Evolutionary conservation across 1,139 yeast genomes (phyloP).

Genomic region (Debaryomycetaceae sp.): DNA sequence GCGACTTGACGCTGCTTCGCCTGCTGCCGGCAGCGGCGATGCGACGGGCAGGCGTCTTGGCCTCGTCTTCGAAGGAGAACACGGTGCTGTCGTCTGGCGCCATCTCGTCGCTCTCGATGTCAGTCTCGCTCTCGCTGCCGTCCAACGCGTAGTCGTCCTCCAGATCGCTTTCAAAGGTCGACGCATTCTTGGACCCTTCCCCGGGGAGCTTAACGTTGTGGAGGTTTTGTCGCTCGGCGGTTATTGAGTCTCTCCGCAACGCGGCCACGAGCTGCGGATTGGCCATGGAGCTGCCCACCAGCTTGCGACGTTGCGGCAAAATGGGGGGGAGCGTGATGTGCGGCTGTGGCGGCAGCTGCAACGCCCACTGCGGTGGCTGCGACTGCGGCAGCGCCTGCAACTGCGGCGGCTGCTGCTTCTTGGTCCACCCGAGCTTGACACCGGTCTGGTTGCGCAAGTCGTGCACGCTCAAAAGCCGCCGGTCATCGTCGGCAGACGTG

Average conservation of each 20-base stretch:
- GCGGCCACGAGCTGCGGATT: constrained; percentile 9
- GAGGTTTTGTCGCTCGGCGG: constrained; percentile 40
- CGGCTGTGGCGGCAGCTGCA: constrained; percentile 2
- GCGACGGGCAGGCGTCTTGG: neutral
- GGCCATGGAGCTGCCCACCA: constrained; percentile 3
- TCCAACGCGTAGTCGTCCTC: constrained; percentile 43
- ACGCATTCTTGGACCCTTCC: constrained; percentile 17
- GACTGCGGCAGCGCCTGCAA: constrained; percentile 8
- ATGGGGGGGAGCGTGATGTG: constrained; percentile 11
- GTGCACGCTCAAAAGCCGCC: constrained; percentile 32
- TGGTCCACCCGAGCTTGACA: constrained; percentile 43
- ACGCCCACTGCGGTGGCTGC: constrained; percentile 7
- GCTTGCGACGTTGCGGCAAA: constrained; percentile 8
- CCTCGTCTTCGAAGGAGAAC: constrained; percentile 13
- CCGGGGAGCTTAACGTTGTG: constrained; percentile 45
- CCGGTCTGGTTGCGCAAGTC: constrained; percentile 38
- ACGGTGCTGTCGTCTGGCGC: constrained; percentile 18
- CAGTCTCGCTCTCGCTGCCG: constrained; percentile 11
- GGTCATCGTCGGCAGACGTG: constrained; percentile 28
- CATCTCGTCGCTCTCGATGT: constrained; percentile 11
- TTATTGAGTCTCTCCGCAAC: constrained; percentile 52
- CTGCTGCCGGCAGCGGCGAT: constrained; percentile 3
- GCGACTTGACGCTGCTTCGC: constrained; percentile 6
- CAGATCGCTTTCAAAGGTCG: constrained; percentile 33
- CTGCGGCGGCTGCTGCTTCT: constrained; percentile 24